These are phyloP conservation scores for Neurospora sp. DNA, from an alignment of 495 filamentous ascomycete genomes.

Conservation along the genomic window DNA sequence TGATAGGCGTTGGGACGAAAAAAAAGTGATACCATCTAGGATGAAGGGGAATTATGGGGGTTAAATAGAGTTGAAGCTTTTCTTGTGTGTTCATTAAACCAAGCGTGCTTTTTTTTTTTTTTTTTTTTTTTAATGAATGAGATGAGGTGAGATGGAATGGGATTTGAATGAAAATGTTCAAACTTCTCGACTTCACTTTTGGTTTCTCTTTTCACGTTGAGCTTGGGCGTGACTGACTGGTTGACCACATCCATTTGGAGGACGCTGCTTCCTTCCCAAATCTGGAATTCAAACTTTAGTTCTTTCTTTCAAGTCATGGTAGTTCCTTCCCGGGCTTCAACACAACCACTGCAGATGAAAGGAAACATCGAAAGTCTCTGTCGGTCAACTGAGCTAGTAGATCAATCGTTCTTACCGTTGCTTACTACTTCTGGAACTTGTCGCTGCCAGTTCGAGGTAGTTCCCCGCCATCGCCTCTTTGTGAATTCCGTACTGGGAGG, in stretches of 20 bases:
- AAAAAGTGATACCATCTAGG: not conserved
- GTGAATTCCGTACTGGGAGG: not conserved
- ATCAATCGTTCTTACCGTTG: not conserved
- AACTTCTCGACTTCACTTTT: not conserved
- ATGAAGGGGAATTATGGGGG: not conserved
- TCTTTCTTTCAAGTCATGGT: not conserved
- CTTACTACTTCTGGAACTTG: not conserved
- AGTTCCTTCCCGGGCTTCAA: not conserved
- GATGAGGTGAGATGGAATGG: not conserved
- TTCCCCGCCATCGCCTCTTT: not conserved
- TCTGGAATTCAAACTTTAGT: not conserved
- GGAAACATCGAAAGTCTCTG: not conserved
- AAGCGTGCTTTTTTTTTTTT: not conserved
- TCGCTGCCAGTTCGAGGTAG: not conserved
- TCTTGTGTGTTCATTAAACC: not conserved
- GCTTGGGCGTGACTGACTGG: not conserved
- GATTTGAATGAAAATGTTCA: not conserved
- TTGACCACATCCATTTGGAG: not conserved
- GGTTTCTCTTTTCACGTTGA: not conserved
- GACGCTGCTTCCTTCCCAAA: not conserved
- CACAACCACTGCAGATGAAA: not conserved
- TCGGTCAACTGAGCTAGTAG: not conserved
- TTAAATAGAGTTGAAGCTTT: not conserved
- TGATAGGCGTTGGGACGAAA: not conserved
- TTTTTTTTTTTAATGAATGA: not conserved